Percentiles rank a stretch among this genome's conserved stretches.
These are phyloP conservation scores for Acephala macrosclerotiorum DNA, from an alignment of 2,329 filamentous ascomycete genomes.

Conservation along the genomic window DNA sequence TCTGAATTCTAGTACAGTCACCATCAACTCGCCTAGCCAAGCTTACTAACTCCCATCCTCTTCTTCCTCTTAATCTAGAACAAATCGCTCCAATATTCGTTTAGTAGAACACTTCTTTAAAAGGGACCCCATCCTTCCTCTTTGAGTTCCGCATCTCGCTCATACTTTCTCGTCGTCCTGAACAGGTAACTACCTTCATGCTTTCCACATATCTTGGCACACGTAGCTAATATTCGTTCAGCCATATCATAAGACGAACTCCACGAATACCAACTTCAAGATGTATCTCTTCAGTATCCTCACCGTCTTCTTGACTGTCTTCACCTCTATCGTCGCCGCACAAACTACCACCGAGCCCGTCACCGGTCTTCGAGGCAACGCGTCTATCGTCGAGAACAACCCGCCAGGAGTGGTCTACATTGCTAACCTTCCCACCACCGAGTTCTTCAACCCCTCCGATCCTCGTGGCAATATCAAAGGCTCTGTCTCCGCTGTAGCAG, in stretches of 20 bases:
- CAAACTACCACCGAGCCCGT: conserved; percentile 34
- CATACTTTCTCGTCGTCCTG: conserved; percentile 16
- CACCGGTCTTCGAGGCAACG: conserved; percentile 52
- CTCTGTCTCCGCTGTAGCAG: conserved; percentile 54
- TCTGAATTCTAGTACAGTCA: background rate
- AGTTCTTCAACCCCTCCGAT: conserved; percentile 55
- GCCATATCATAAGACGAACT: conserved; percentile 1
- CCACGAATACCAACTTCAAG: conserved; percentile 16
- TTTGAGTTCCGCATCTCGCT: conserved; percentile 10
- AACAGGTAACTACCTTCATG: conserved; percentile 10
- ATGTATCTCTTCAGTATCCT: conserved; percentile 30
- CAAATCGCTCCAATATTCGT: conserved; percentile 16
- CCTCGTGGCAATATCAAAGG: conserved; percentile 63
- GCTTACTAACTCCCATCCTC: background rate
- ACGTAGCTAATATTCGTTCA: conserved; percentile 8
- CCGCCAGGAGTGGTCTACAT: conserved; percentile 60
- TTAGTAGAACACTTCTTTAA: conserved; percentile 16
- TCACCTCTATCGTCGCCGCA: conserved; percentile 28
- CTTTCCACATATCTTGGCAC: conserved; percentile 6
- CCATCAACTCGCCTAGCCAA: conserved; percentile 1
- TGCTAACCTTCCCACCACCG: conserved; percentile 57
- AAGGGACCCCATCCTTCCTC: background rate
- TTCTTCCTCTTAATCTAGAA: conserved; percentile 10
- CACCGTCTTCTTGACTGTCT: conserved; percentile 27
- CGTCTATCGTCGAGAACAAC: conserved; percentile 62